Percentiles rank a stretch among this genome's conserved stretches.
phyloP scores from a whole-genome alignment of 306 rosid species.

The Pachyrhizus erosus region DNA sequence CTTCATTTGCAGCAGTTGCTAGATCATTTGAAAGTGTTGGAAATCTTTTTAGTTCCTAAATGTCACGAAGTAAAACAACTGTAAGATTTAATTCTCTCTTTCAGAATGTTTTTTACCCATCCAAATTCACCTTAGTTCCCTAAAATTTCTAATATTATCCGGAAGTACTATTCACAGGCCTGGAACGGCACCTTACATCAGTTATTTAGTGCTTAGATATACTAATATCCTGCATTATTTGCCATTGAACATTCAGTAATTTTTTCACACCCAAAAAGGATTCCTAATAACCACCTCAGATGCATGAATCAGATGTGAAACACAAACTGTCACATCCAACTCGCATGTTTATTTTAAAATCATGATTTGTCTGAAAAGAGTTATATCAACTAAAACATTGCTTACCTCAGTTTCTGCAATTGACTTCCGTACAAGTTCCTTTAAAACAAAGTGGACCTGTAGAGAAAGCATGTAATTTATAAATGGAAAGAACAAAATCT shows the following conservation, averaged over 20 bases:
- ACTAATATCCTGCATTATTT: slow-evolving; percentile 20
- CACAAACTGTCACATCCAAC: slow-evolving; percentile 18
- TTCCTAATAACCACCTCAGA: slow-evolving; percentile 9
- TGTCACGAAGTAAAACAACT: slow-evolving; percentile 27
- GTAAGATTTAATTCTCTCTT: slow-evolving; percentile 38
- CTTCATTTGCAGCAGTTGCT: slow-evolving; percentile 84
- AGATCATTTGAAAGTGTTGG: slow-evolving; percentile 88
- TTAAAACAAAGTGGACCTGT: slow-evolving; percentile 92
- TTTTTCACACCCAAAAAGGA: slow-evolving; percentile 22
- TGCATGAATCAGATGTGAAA: background rate
- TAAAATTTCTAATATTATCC: slow-evolving; percentile 28
- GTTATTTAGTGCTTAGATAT: slow-evolving; percentile 19
- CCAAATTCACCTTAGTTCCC: slow-evolving; percentile 20
- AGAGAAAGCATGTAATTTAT: slow-evolving; percentile 9
- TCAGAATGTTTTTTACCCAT: background rate
- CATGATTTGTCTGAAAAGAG: slow-evolving; percentile 2
- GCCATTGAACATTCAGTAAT: slow-evolving; percentile 24
- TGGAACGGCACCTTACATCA: background rate
- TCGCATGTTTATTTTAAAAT: slow-evolving; percentile 5
- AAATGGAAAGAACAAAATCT: slow-evolving; percentile 17
- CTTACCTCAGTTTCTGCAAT: slow-evolving; percentile 89
- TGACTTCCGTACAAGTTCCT: slow-evolving; percentile 98
- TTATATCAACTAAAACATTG: slow-evolving; percentile 17
- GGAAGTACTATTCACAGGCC: slow-evolving; percentile 25
- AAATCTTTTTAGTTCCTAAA: slow-evolving; percentile 94